These are phyloP conservation scores for Cyberlindnera mycetangii DNA, from an alignment of 805 yeast species.

Conservation along the genomic window DNA sequence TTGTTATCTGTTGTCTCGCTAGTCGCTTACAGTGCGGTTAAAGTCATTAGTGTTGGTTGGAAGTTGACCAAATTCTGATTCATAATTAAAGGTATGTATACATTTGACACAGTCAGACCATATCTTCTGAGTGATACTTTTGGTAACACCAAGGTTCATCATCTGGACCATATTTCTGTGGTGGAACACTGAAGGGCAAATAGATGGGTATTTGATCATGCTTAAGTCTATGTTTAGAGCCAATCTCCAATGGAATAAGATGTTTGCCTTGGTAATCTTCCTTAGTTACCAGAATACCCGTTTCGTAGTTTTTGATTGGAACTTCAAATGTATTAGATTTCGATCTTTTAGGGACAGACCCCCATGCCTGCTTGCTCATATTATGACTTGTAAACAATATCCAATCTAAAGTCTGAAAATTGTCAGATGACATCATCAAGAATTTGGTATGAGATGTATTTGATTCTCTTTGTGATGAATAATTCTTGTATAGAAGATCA, in stretches of 20 bases:
- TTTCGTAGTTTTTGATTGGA: conserved; percentile 46
- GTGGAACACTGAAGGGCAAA: conserved; percentile 55
- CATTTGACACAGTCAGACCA: not conserved
- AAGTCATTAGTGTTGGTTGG: conserved; percentile 15
- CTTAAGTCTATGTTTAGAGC: conserved; percentile 27
- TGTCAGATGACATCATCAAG: conserved; percentile 51
- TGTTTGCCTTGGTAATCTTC: conserved; percentile 20
- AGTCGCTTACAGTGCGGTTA: conserved; percentile 2
- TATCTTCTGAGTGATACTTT: not conserved
- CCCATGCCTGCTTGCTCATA: conserved; percentile 81
- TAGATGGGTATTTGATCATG: conserved; percentile 31
- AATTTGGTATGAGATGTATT: conserved; percentile 70
- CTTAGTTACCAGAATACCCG: conserved; percentile 48
- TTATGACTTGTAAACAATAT: conserved; percentile 72
- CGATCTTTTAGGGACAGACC: conserved; percentile 35
- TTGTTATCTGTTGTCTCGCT: conserved; percentile 9
- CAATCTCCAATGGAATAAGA: conserved; percentile 44
- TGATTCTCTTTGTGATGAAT: conserved; percentile 24
- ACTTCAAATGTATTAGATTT: conserved; percentile 26
- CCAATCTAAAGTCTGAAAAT: conserved; percentile 58
- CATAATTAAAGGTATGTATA: not conserved
- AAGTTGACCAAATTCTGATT: conserved; percentile 13
- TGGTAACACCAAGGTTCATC: conserved; percentile 50
- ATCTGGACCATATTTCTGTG: conserved; percentile 33
- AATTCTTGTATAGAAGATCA: conserved; percentile 34